A percentile compares a stretch with the other conserved stretches of the same genome.
Conservation (phyloP, 2,329 filamentous ascomycete genomes). For the Talaromyces sp. region DNA sequence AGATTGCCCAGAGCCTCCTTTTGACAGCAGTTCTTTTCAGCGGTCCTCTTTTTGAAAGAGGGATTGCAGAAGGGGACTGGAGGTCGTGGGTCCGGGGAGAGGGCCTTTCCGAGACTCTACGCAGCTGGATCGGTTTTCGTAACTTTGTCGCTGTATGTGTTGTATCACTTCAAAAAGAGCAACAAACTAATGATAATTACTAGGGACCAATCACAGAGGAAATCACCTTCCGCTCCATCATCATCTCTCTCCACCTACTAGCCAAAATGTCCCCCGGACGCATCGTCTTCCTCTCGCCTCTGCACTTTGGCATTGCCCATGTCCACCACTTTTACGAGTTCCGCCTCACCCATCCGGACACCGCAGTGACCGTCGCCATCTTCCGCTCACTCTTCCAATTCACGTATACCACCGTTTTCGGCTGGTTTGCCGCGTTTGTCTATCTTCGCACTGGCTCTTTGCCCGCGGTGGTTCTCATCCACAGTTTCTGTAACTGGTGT, state of each 20-base stretch:
- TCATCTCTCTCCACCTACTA: conserved; percentile 75
- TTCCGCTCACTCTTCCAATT: conserved; percentile 77
- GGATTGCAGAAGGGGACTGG: conserved; percentile 69
- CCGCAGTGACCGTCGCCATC: conserved; percentile 58
- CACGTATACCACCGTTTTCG: conserved; percentile 85
- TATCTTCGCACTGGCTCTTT: conserved; percentile 82
- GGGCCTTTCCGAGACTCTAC: conserved; percentile 56
- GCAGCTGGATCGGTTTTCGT: conserved; percentile 70
- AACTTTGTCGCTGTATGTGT: conserved; percentile 73
- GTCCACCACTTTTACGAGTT: conserved; percentile 97
- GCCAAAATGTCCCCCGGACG: conserved; percentile 52
- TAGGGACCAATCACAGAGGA: conserved; percentile 89
- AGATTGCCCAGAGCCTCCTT: conserved; percentile 59
- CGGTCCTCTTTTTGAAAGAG: conserved; percentile 75
- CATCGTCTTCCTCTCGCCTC: conserved; percentile 75
- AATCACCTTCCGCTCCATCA: conserved; percentile 82
- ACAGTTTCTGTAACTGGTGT: conserved; percentile 89
- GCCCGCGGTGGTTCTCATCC: conserved; percentile 67
- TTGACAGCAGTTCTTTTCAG: conserved; percentile 75
- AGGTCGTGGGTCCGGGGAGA: conserved; percentile 56
- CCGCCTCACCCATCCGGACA: conserved; percentile 69
- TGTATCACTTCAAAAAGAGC: background rate
- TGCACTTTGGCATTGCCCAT: conserved; percentile 91
- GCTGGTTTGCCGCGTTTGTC: conserved; percentile 85
- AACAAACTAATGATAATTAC: conserved; percentile 4